phyloP scores from a whole-genome alignment of 1,139 yeast species.

The Yamadazyma blattariae region DNA sequence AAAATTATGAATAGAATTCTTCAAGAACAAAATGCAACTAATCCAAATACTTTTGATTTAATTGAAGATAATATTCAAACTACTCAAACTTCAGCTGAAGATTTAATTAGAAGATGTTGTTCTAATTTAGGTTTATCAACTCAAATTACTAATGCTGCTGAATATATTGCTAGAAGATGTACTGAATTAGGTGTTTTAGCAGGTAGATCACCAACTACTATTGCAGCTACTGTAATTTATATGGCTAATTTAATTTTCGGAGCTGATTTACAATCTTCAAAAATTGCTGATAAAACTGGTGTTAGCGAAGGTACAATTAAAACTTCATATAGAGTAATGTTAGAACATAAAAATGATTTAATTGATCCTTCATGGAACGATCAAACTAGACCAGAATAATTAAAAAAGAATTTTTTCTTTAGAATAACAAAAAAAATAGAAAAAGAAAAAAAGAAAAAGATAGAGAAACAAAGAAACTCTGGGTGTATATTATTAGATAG shows the following conservation, averaged over 20 bases:
- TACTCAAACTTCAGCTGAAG: slow-evolving; percentile 90
- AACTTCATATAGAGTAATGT: slow-evolving; percentile 82
- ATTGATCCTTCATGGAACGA: slow-evolving; percentile 71
- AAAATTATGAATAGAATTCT: slow-evolving; percentile 78
- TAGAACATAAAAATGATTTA: slow-evolving; percentile 68
- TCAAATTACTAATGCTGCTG: slow-evolving; percentile 90
- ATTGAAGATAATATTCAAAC: slow-evolving; percentile 65
- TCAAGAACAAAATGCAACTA: slow-evolving; percentile 57
- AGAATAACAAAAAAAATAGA: no score
- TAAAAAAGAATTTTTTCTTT: no score
- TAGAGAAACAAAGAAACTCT: no score
- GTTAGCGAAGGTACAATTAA: slow-evolving; percentile 97
- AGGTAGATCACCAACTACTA: slow-evolving; percentile 95
- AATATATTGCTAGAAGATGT: slow-evolving; percentile 83
- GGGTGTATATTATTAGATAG: no score
- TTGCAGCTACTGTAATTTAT: slow-evolving; percentile 96
- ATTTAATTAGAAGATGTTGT: slow-evolving; percentile 92
- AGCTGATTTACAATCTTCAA: slow-evolving; percentile 64
- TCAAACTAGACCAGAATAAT: slow-evolving; percentile 4
- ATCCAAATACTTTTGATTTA: slow-evolving; percentile 34
- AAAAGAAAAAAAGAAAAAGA: no score
- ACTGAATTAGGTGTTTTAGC: slow-evolving; percentile 92
- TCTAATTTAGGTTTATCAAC: slow-evolving; percentile 87
- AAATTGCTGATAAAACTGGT: slow-evolving; percentile 92
- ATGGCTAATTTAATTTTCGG: slow-evolving; percentile 87